These are phyloP conservation scores for Suillus discolor DNA, from an alignment of 768 basidiomycete genomes.

Conservation along the genomic window DNA sequence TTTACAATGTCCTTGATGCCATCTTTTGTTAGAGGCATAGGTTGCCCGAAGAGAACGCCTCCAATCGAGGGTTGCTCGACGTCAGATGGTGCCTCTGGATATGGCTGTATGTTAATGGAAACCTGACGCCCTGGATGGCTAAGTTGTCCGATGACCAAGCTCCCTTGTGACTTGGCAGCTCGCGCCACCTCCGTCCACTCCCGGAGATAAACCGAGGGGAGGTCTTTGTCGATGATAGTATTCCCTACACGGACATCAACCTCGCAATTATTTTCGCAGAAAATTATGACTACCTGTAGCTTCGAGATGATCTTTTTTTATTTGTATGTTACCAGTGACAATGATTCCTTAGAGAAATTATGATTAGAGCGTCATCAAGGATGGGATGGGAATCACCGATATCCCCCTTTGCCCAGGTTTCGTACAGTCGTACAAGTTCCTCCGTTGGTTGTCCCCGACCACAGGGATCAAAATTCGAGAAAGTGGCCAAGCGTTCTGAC, in stretches of 20 bases:
- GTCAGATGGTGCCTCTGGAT: conserved; percentile 37
- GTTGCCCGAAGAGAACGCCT: conserved; percentile 33
- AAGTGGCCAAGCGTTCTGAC: conserved; percentile 38
- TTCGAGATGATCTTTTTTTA: conserved; percentile 37
- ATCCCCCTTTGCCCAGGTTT: conserved; percentile 35
- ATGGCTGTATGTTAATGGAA: conserved; percentile 36
- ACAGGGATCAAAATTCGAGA: conserved; percentile 31
- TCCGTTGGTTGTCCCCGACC: conserved; percentile 35
- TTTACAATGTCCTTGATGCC: conserved; percentile 54
- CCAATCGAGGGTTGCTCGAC: conserved; percentile 36
- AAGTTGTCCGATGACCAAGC: conserved; percentile 35
- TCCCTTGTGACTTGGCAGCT: conserved; percentile 33
- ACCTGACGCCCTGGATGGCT: conserved; percentile 38
- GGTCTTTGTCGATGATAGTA: conserved; percentile 33
- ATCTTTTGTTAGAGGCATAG: conserved; percentile 40
- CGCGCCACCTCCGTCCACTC: conserved; percentile 25
- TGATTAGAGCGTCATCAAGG: neutral
- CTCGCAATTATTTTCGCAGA: neutral
- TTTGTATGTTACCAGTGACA: conserved; percentile 36
- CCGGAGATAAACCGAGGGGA: conserved; percentile 25
- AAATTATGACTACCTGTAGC: conserved; percentile 27
- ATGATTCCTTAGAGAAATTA: conserved; percentile 28
- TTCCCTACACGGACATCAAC: conserved; percentile 25
- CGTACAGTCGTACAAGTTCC: conserved; percentile 35
- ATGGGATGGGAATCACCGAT: conserved; percentile 24